A percentile compares a stretch with the other conserved stretches of the same genome.
These are phyloP conservation scores for Cenchrus americanus DNA, from an alignment of 176 grass and related monocot genomes.

Conservation along the genomic window DNA sequence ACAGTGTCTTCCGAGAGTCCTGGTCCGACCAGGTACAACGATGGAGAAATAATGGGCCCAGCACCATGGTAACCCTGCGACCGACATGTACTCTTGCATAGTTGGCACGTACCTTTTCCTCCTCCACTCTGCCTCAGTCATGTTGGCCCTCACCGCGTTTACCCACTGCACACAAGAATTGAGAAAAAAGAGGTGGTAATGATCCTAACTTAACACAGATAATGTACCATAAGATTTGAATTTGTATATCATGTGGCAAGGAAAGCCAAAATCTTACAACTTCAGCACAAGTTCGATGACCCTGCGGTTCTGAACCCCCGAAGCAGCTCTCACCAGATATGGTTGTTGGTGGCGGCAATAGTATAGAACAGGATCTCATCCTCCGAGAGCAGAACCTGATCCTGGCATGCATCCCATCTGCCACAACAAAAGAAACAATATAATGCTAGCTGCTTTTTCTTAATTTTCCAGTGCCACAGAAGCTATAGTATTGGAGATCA, in stretches of 20 bases:
- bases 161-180: neutral
- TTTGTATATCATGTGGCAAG: too few species aligned
- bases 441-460: too few species aligned
- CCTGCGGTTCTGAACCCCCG: neutral
- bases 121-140: neutral
- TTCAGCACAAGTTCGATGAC: neutral
- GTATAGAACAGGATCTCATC: neutral
- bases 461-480: too few species aligned
- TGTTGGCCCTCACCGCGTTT: neutral
- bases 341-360: neutral
- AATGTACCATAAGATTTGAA: neutral
- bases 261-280: neutral
- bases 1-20: too few species aligned
- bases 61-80: neutral
- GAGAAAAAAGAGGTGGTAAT: neutral
- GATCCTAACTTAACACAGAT: too few species aligned
- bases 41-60: too few species aligned
- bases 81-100: constrained; percentile 13
- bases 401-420: neutral
- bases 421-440: neutral
- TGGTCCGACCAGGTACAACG: too few species aligned
- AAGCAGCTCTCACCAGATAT: neutral
- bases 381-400: neutral
- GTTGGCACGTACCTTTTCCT: neutral
- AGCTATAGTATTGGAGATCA: too few species aligned